A percentile compares a stretch with the other conserved stretches of the same genome.
Conservation (phyloP, 257 asterid genomes). For the Nicotiana undulata region DNA sequence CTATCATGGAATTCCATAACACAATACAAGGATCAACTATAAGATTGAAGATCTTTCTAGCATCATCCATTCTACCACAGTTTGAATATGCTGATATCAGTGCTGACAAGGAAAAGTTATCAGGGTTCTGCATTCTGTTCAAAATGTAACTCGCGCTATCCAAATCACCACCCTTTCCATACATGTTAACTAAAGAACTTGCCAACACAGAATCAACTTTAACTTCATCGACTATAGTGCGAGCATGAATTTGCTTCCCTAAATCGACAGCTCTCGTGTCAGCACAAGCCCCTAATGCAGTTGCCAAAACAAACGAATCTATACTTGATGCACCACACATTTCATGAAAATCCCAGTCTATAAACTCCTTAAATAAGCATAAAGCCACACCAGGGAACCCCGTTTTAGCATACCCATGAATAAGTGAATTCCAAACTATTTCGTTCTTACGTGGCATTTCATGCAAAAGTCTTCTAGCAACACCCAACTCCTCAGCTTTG, state of each 20-base stretch:
- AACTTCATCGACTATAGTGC: constrained; percentile 36
- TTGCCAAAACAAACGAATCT: constrained; percentile 56
- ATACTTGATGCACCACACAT: constrained; percentile 16
- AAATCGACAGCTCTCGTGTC: constrained; percentile 31
- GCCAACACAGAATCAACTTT: constrained; percentile 54
- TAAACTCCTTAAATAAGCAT: constrained; percentile 40
- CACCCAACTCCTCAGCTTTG: constrained; percentile 43
- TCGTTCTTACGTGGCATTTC: constrained; percentile 73
- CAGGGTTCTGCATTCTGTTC: constrained; percentile 35
- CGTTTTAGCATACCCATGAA: constrained; percentile 55
- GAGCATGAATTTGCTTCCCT: constrained; percentile 82
- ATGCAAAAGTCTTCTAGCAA: constrained; percentile 30
- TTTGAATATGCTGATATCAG: constrained; percentile 61
- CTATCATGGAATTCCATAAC: constrained; percentile 61
- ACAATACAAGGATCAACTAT: constrained; percentile 46
- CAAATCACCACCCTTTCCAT: constrained; percentile 66
- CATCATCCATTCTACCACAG: constrained; percentile 54
- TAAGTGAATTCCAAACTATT: constrained; percentile 56
- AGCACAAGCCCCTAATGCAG: constrained; percentile 58
- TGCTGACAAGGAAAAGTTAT: constrained; percentile 72
- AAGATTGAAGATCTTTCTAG: constrained; percentile 43
- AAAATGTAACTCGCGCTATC: constrained; percentile 39
- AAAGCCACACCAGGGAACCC: constrained; percentile 42
- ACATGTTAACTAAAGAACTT: constrained; percentile 78
- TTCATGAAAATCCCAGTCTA: constrained; percentile 25